phyloP scores from a whole-genome alignment of 2,329 filamentous ascomycete genomes.

The Ascocoryne sarcoides region DNA sequence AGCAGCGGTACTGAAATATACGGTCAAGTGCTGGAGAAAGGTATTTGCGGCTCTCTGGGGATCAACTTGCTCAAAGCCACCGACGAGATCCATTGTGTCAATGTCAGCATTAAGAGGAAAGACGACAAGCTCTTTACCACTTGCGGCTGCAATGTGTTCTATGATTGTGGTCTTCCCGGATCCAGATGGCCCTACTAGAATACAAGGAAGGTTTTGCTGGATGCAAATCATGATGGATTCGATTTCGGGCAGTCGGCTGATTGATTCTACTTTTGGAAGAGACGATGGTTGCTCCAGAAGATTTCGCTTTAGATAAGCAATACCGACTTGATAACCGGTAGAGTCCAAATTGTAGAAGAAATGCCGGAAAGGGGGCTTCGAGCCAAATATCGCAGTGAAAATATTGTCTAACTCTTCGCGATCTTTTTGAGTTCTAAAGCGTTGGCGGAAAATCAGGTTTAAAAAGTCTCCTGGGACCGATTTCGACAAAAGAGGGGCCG shows the following conservation, averaged over 20 bases:
- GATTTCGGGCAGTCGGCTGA: constrained; percentile 57
- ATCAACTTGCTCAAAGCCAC: constrained; percentile 93
- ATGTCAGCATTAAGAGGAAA: constrained; percentile 91
- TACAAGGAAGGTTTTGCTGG: constrained; percentile 78
- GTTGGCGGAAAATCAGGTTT: constrained; percentile 73
- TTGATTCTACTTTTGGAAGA: constrained; percentile 42
- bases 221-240: constrained; percentile 85
- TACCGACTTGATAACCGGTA: constrained; percentile 65
- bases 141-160: constrained; percentile 68
- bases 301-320: constrained; percentile 61
- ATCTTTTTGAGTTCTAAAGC: constrained; percentile 70
- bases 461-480: constrained; percentile 64
- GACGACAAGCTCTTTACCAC: constrained; percentile 67
- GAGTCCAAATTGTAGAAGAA: constrained; percentile 64
- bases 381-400: constrained; percentile 55
- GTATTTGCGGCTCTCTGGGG: constrained; percentile 61
- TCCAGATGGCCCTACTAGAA: constrained; percentile 77
- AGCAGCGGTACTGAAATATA: constrained; percentile 43
- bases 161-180: constrained; percentile 80
- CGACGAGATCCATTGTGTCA: constrained; percentile 94
- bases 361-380: constrained; percentile 39
- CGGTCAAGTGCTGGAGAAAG: constrained; percentile 44
- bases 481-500: constrained; percentile 51
- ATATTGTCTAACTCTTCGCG: constrained; percentile 54
- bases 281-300: constrained; percentile 40